Evolutionary conservation across 805 yeast species (phyloP), one percentile per base, ranked within the genome.

Genomic region (Kluyveromyces siamensis): DNA sequence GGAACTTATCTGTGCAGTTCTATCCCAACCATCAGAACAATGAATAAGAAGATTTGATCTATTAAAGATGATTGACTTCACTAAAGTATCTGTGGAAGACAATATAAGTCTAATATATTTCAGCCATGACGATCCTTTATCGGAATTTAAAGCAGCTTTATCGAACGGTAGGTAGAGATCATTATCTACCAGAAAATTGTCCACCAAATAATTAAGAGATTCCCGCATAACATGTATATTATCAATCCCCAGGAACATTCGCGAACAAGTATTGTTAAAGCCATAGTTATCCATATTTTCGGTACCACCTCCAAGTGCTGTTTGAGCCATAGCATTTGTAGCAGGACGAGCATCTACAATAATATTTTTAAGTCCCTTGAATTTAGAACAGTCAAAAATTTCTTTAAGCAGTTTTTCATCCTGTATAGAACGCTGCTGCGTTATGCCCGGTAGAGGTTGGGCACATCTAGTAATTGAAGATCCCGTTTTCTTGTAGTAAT

Each of bases 1-100:
- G 2, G 96, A 83, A 6, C 89, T 76, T 1, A 90, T 78, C 62
- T 93, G 98, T 0, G 97, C 80, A 0, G 99, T 93, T 50, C 99
- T 72, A 62, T 93, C 99, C 99, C 99, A 93, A 1, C 99, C 99
- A 69, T 93, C 99, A 0, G 97, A 88, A 63, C 99, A 93, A 69
- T 93, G 99, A 7, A 93, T 76, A 9, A 93, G 62, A 4, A 91
- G 75, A 63, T 91, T 95, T 17, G 93, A 84, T 52, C 82, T 80
- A 64, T 88, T 87, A 56, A 83, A 78, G 47, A 87, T 86, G 19
- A 93, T 75, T n/a, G 91, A 84, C 59, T 87, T 84, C 25, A 84
- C 80, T 43, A 93, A 77, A 36, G 85, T 74, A 48, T 86, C 90
- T 0, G 89, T 84, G 0, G 95, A 83, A 44, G 81, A 81, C 45